A percentile compares a stretch with the other conserved stretches of the same genome.
Evolutionary conservation across 768 basidiomycete species (phyloP).

Genomic region (Lactarius quietus): DNA sequence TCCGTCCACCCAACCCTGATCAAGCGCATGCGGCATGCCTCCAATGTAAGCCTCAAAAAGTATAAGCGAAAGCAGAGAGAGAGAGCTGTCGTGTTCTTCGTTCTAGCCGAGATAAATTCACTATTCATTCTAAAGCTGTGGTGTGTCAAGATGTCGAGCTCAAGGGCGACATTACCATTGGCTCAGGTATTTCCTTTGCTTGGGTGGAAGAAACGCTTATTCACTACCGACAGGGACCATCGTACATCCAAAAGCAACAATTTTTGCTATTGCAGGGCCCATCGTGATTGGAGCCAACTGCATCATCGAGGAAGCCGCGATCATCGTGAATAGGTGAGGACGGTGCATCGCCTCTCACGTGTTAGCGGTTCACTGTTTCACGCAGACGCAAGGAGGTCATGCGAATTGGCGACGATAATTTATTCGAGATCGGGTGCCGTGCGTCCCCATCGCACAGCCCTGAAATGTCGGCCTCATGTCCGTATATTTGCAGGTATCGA

Average conservation of each 20-base stretch:
- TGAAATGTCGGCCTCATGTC: constrained; percentile 7
- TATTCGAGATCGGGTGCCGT: constrained; percentile 95
- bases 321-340: constrained; percentile 79
- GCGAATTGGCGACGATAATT: constrained; percentile 90
- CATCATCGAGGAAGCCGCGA: constrained; percentile 87
- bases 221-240: constrained; percentile 55
- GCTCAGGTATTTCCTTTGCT: constrained; percentile 51
- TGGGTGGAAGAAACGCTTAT: not conserved
- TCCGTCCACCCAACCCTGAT: not conserved
- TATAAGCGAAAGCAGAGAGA: not conserved
- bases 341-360: constrained; percentile 1
- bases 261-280: constrained; percentile 86
- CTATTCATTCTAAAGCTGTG: constrained; percentile 85
- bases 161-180: constrained; percentile 92
- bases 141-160: constrained; percentile 93
- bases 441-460: constrained; percentile 34
- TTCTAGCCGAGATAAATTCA: constrained; percentile 81
- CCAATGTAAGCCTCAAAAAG: constrained; percentile 22
- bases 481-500: constrained; percentile 63
- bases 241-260: constrained; percentile 91
- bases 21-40: constrained; percentile 20
- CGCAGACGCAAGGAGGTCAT: constrained; percentile 73
- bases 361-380: not conserved
- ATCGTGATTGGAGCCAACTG: constrained; percentile 87
- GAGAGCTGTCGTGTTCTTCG: not conserved